These are phyloP conservation scores for Aspergillus leporis DNA, from an alignment of 495 filamentous ascomycete species.

Conservation along the genomic window DNA sequence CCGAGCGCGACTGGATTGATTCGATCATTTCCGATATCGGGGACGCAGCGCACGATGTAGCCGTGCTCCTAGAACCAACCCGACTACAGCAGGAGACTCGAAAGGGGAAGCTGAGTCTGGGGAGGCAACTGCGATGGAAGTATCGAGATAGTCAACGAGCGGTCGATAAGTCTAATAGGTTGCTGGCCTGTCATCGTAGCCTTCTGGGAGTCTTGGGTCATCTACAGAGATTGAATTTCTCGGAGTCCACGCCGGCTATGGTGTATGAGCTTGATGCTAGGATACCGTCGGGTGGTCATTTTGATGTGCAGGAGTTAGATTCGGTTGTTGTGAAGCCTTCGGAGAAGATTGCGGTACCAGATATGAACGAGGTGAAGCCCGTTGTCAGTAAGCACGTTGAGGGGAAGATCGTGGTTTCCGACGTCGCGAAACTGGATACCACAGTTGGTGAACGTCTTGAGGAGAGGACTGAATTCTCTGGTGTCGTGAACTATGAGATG, in stretches of 20 bases:
- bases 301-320: background rate
- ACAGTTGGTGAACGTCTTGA: background rate
- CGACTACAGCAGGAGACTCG: slow-evolving; percentile 16
- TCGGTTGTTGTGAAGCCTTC: background rate
- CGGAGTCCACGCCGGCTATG: background rate
- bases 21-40: slow-evolving; percentile 23
- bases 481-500: slow-evolving; percentile 19
- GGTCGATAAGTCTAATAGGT: slow-evolving; percentile 20
- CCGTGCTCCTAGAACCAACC: slow-evolving; percentile 23
- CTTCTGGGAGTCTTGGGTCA: slow-evolving; percentile 22
- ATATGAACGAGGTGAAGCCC: background rate
- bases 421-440: background rate
- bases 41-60: slow-evolving; percentile 21
- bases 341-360: background rate
- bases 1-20: slow-evolving; percentile 26
- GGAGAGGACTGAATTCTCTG: background rate
- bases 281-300: background rate
- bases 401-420: background rate
- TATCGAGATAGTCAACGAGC: slow-evolving; percentile 27
- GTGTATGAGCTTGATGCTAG: background rate
- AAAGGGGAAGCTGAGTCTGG: slow-evolving; percentile 19
- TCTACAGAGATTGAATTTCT: slow-evolving; percentile 21
- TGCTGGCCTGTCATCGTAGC: slow-evolving; percentile 27
- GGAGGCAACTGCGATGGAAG: slow-evolving; percentile 25
- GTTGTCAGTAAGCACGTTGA: background rate